phyloP scores from a whole-genome alignment of 169 alveolate species.

The Plasmodium gonderi region DNA sequence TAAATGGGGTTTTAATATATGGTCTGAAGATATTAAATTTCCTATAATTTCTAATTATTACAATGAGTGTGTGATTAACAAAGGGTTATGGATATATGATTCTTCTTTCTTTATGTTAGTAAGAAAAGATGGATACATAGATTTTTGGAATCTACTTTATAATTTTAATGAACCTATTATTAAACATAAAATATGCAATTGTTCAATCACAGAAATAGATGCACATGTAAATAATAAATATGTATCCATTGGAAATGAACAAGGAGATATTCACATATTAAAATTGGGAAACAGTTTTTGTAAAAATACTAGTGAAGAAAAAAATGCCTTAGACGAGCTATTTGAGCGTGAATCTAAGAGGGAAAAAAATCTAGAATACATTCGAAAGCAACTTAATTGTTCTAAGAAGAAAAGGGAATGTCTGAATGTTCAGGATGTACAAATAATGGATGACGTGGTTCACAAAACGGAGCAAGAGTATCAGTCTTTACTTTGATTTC shows the following conservation, averaged over 20 bases:
- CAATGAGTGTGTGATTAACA: constrained; percentile 53
- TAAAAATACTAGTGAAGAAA: constrained; percentile 60
- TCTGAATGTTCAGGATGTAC: constrained; percentile 21
- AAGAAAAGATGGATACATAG: constrained; percentile 72
- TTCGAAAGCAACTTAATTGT: constrained; percentile 67
- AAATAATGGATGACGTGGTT: constrained; percentile 5
- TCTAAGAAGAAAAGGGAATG: constrained; percentile 25
- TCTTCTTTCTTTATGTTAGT: constrained; percentile 53
- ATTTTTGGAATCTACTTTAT: constrained; percentile 58
- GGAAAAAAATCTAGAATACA: constrained; percentile 63
- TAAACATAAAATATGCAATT: constrained; percentile 63
- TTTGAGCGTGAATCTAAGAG: constrained; percentile 68
- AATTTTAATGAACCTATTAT: constrained; percentile 65
- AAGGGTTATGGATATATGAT: constrained; percentile 62
- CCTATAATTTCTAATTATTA: constrained; percentile 68
- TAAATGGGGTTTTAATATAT: constrained; percentile 73
- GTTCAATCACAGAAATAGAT: constrained; percentile 61
- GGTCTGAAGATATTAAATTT: constrained; percentile 72
- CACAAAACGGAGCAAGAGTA: constrained; percentile 32
- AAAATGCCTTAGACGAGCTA: constrained; percentile 44
- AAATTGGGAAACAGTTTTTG: constrained; percentile 62
- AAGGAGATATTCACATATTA: constrained; percentile 64
- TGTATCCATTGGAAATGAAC: constrained; percentile 47
- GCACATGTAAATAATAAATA: constrained; percentile 57
- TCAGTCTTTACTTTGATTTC: constrained; percentile 16